A percentile compares a stretch with the other conserved stretches of the same genome.
These are phyloP conservation scores for Chlorophyllum brunneum DNA, from an alignment of 768 basidiomycete genomes.

Conservation along the genomic window DNA sequence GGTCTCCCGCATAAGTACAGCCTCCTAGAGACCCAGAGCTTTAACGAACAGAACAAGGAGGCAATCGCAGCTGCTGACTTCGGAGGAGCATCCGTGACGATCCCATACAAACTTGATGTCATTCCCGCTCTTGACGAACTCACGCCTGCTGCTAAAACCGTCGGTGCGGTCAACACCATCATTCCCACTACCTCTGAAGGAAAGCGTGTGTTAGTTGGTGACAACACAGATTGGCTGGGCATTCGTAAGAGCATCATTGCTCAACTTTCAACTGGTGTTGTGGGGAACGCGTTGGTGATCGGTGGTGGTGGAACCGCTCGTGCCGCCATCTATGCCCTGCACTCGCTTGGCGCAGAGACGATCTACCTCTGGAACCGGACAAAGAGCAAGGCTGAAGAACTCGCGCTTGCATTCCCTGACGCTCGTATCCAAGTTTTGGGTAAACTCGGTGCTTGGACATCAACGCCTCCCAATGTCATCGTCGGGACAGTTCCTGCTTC, in stretches of 20 bases:
- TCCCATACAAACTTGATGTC: slow-evolving; percentile 90
- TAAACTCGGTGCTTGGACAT: slow-evolving; percentile 51
- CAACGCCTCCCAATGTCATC: slow-evolving; percentile 63
- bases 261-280: slow-evolving; percentile 32
- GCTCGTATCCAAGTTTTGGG: slow-evolving; percentile 59
- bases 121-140: slow-evolving; percentile 79
- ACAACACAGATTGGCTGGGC: slow-evolving; percentile 96
- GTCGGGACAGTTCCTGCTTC: slow-evolving; percentile 85
- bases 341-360: slow-evolving; percentile 56
- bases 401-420: slow-evolving; percentile 66
- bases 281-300: slow-evolving; percentile 72
- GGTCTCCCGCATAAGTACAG: slow-evolving; percentile 83
- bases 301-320: slow-evolving; percentile 95
- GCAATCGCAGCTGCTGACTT: slow-evolving; percentile 67
- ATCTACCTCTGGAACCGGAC: slow-evolving; percentile 94
- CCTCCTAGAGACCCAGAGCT: slow-evolving; percentile 66
- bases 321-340: slow-evolving; percentile 89
- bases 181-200: slow-evolving; percentile 37
- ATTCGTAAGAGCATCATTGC: slow-evolving; percentile 58
- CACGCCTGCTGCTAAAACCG: slow-evolving; percentile 75
- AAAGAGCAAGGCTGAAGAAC: slow-evolving; percentile 59
- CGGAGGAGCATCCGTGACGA: slow-evolving; percentile 95
- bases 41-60: slow-evolving; percentile 62
- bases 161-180: slow-evolving; percentile 96
- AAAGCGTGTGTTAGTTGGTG: slow-evolving; percentile 62